Percentiles rank a stretch among this genome's conserved stretches.
Conservation (phyloP, 257 asterid genomes). For the Linaria vulgaris region DNA sequence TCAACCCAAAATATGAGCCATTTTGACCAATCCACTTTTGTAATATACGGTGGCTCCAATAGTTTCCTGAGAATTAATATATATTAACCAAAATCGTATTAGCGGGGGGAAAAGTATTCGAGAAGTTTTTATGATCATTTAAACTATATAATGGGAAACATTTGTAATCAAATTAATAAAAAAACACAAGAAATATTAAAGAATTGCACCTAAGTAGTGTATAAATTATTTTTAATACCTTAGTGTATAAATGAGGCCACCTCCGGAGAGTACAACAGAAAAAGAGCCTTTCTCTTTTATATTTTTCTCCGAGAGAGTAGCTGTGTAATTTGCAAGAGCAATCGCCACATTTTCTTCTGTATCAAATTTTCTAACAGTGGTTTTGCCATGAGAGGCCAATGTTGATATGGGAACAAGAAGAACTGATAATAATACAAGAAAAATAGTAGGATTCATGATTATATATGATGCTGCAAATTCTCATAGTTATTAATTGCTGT, state of each 20-base stretch:
- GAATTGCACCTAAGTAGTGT: no score
- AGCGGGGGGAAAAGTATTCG: no score
- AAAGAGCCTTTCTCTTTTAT: conserved; percentile 41
- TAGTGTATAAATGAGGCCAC: conserved; percentile 44
- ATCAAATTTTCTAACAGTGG: conserved; percentile 23
- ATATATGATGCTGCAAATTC: no score
- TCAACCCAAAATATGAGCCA: conserved; percentile 61
- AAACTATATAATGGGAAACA: no score
- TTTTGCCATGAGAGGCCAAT: conserved; percentile 22
- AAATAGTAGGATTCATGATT: no score
- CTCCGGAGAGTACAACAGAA: conserved; percentile 57
- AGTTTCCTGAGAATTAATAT: conserved; percentile 30
- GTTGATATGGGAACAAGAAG: neutral
- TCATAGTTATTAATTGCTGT: no score
- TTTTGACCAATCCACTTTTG: conserved; percentile 48
- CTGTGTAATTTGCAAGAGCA: conserved; percentile 47
- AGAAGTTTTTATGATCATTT: no score
- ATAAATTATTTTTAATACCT: conserved; percentile 26
- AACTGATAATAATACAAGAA: neutral
- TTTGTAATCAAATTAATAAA: no score
- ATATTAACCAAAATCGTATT: neutral
- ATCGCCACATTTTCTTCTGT: conserved; percentile 50
- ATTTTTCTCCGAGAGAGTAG: conserved; percentile 32
- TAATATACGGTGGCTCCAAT: conserved; percentile 31
- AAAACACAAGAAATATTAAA: no score